Base-by-base conservation (phyloP, 2,329 filamentous ascomycete genomes). In the Phialophora verrucosa region DNA sequence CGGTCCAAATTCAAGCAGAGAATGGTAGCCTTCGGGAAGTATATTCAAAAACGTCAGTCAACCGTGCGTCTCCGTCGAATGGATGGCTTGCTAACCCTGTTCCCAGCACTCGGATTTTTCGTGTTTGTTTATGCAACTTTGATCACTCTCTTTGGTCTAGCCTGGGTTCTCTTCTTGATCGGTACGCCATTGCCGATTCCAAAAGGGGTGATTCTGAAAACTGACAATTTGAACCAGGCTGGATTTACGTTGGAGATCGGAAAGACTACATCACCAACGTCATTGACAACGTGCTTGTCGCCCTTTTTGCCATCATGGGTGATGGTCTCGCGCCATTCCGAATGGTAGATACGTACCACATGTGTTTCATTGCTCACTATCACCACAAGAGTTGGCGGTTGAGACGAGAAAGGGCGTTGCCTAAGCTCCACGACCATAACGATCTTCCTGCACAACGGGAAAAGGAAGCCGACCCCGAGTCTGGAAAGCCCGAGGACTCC, bases 161-260 rank as follows among this genome's bases (percentile, higher is more conserved):
- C 91, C 0, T 96, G 92, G 92, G 92, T 96, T 1, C 84, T 96
- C n/a, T 95, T 94, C 78, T 81, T 96, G 62, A 96, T 96, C 75
- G 91, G 89, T 81, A 77, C 63, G 76, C 66, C 35, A 20, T 17
- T 29, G 8, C 20, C 55, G 14, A 12, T 23, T 42, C 17, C 59
- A 38, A 7, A n/a, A n/a, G 6, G 38, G 38, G 17, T 4, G 12
- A 44, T 44, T 44, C 8, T 44, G 14, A 44, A 5, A n/a, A 44
- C 38, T 44, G 38, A 44, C 17, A 8, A n/a, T 44, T n/a, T 66
- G 5, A 29, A 20, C 8, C 54, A 82, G 83, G 86, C 56, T 96
- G 92, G 92, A 91, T 95, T 75, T 93, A 92, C 69, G 89, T 94
- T 23, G 91, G 90, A 23, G 86, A 87, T 32, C 83, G 84, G 72